Base-by-base conservation (phyloP, 176 grass and related monocot genomes). In the Carex littledalei region DNA sequence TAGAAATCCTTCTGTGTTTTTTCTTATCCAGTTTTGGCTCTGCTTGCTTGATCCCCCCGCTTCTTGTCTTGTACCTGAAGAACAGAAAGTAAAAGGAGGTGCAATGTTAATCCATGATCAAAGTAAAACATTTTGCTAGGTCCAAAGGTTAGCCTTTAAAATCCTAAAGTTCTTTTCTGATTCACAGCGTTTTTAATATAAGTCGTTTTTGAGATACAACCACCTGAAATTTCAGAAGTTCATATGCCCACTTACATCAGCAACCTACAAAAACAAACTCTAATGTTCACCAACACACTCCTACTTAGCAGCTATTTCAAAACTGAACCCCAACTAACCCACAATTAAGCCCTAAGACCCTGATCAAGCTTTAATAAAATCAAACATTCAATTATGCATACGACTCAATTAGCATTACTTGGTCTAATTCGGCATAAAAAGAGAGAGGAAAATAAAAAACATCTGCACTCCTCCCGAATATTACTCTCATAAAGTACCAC, bases 1-100 rank as follows among this genome's bases (percentile, higher is more conserved):
- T 86, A 18, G 95, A 98, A 11, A 98, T 85, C 64, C 93, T 94
- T 66, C 95, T 85, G 80, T 98, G 91, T 68, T 93, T 98, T 63
- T 93, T 95, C 47, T 77, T 90, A 50, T 98, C 86, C 87, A 98
- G 91, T 21, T 77, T 89, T 41, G 95, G 93, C 78, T 95, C 93
- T 1, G 89, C 91, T 90, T 98, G 95, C 80, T 93, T 95, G 29
- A 93, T 80, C 49, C 95, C 95, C 93, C 90, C 88, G 39, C 81
- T 80, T 63, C 93, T 91, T 22, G 89, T 87, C 89, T 98, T 98
- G 64, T 93, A 95, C 89, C 95, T 98, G 83, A 56, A 90, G 70
- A 75, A 47, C 22, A 65, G 32, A 52, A 64, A 45, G 18, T 11
- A 82, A 57, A 81, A 29, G 14, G 58, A 59, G 20, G 73, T 17